Base-by-base conservation (phyloP, 441 rosid species). In the Eruca vesicaria region DNA sequence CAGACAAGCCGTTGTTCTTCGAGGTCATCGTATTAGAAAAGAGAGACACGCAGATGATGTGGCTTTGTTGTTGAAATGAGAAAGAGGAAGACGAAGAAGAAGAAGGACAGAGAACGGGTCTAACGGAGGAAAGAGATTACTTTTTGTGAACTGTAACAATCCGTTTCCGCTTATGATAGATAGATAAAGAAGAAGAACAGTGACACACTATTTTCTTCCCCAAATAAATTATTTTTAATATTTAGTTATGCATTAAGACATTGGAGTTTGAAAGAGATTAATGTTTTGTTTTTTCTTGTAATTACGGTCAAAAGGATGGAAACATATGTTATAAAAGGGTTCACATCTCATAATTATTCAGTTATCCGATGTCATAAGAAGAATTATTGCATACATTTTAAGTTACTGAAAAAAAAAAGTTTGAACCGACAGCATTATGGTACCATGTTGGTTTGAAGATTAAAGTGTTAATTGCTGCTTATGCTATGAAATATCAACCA, bases 1-100 rank as follows among this genome's bases (percentile, higher is more conserved):
- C 94, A 9, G 98, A 91, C 68, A 93, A 80, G 35, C 77, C 64
- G 78, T 85, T 92, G 74, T 84, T 84, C 80, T 84, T 90, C 79
- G 92, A 88, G 33, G 74, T 80, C 70, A 58, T 79, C 15, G 74
- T 72, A 19, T 61, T 1, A 71, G 23, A 41, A 29, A 26, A 33
- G 28, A 61, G 9, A 8, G 20, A 31, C 38, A 61, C 7, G 10
- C 7, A 26, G 66, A 29, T 12, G 50, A 16, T 43, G 21, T 48
- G 69, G 82, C 85, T 90, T 90, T 79, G n/a, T n/a, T n/a, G n/a
- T n/a, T n/a, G n/a, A n/a, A 83, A 62, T 59, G 76, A 80, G 76
- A 69, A 69, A 14, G 45, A 14, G 76, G 50, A 11, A 11, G 72
- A 57, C 52, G 68, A 73, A 14, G 73, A 66, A 45, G 58, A 63